These are phyloP conservation scores for Geotrichum aggregatum DNA, from an alignment of 1,139 yeast genomes.

Conservation along the genomic window DNA sequence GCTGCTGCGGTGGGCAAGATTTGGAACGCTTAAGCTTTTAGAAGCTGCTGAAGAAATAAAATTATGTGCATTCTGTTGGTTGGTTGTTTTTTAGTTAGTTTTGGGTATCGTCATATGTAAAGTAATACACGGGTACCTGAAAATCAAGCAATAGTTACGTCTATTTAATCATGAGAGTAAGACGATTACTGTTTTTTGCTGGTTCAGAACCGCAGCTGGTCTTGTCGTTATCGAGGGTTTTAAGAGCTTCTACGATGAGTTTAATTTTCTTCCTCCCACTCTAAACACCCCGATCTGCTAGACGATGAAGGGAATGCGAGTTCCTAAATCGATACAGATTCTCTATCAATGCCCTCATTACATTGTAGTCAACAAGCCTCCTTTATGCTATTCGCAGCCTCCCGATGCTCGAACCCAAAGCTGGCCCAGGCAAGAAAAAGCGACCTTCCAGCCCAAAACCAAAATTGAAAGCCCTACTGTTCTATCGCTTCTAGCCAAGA, in stretches of 20 bases:
- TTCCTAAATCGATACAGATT: slow-evolving; percentile 9
- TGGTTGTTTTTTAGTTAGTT: slow-evolving; percentile 8
- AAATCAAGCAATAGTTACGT: too few relatives aligned
- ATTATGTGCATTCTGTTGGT: slow-evolving; percentile 8
- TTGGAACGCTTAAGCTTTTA: slow-evolving; percentile 40
- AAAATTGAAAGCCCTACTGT: background rate
- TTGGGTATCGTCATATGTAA: slow-evolving; percentile 1
- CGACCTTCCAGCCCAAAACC: too few relatives aligned
- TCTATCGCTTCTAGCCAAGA: background rate
- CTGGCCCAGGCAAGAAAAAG: background rate
- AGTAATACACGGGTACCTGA: background rate
- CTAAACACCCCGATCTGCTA: too few relatives aligned
- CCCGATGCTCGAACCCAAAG: slow-evolving; percentile 18
- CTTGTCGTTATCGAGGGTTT: too few relatives aligned
- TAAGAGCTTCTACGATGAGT: background rate
- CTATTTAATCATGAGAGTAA: too few relatives aligned
- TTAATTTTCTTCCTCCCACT: background rate
- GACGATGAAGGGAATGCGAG: background rate
- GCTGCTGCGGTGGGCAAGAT: slow-evolving; percentile 41
- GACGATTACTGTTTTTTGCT: too few relatives aligned
- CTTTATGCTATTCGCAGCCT: slow-evolving; percentile 29
- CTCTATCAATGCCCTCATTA: slow-evolving; percentile 25
- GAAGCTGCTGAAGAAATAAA: background rate
- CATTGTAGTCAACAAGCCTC: slow-evolving; percentile 30
- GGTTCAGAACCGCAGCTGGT: too few relatives aligned